phyloP scores from a whole-genome alignment of 2,329 filamentous ascomycete species.

The Talaromyces sp. region DNA sequence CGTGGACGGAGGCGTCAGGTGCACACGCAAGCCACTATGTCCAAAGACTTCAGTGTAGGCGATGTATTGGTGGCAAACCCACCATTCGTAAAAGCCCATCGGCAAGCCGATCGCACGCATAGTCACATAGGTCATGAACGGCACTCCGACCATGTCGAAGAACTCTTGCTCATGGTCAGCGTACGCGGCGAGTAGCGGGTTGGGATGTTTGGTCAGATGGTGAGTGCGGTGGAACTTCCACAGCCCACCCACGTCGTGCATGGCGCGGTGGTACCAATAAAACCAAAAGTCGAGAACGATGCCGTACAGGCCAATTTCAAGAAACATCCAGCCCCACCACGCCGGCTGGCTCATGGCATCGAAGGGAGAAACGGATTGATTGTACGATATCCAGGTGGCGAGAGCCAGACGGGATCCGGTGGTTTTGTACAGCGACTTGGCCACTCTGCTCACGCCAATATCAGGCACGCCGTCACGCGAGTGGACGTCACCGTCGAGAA shows the following conservation, averaged over 20 bases:
- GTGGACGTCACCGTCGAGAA: constrained; percentile 42
- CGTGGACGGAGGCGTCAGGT: constrained; percentile 27
- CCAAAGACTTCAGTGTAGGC: constrained; percentile 15
- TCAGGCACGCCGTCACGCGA: constrained; percentile 40
- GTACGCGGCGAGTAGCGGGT: constrained; percentile 37
- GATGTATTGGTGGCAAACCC: constrained; percentile 42
- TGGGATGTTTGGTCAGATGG: constrained; percentile 42
- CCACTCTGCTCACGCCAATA: constrained; percentile 29
- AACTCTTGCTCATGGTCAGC: constrained; percentile 40
- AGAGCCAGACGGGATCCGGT: constrained; percentile 28
- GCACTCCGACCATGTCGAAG: constrained; percentile 39
- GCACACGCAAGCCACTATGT: constrained; percentile 29
- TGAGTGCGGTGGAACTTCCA: constrained; percentile 44
- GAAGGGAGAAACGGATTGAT: constrained; percentile 24
- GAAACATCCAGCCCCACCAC: constrained; percentile 17
- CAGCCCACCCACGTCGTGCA: constrained; percentile 35
- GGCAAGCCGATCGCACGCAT: constrained; percentile 33
- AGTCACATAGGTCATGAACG: constrained; percentile 32
- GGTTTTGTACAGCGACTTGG: constrained; percentile 27
- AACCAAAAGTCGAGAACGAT: constrained; percentile 43
- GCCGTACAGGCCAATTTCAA: constrained; percentile 37
- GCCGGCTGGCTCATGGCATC: constrained; percentile 16
- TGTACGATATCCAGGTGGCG: constrained; percentile 28
- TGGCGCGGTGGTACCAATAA: constrained; percentile 39
- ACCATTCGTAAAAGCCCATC: constrained; percentile 45